Evolutionary conservation across 139 green algal genomes (phyloP), one percentile per base, ranked within the genome.

Genomic region (Pseudopediastrum boryanum): DNA sequence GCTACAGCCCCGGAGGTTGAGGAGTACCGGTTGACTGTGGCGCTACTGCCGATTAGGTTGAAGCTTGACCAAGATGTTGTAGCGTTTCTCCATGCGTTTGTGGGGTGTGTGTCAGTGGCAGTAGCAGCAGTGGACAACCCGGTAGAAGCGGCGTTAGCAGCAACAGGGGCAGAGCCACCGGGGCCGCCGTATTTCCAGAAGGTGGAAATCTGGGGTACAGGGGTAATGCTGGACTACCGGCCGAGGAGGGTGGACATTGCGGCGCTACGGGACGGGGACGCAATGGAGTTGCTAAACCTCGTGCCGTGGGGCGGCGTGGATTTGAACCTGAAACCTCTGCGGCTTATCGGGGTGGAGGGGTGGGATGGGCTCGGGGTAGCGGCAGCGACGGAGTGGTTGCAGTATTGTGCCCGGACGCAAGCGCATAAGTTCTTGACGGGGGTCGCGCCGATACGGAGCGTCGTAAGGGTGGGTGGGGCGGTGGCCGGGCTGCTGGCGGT

Each of bases 201-300:
- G 44, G 77, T 79, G 2, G 39, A 73, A 16, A 56, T 89, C 10
- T 65, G 72, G 25, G 64, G 48, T 42, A 80, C 67, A 36, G 54
- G 48, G 12, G 59, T 89, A 13, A 50, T 78, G 58, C 51, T 89
- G 35, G 69, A 85, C 77, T 91, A 88, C 85, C 74, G 79, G 31
- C 87, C 90, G 0, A 78, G 87, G 2, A 82, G 75, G 1, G 73
- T 95, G 5, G 88, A 94, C 69, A 67, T 93, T 3, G 83, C 80
- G 1, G 90, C 89, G 3, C 83, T 95, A 12, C 71, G 76, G 3
- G 75, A 87, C 38, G 89, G 90, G 12, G 81, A 66, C 21, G 65
- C 91, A 29, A 21, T 85, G 31, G 90, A 94, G 85, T 81, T 94
- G n/a, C 54, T 94, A 5, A 94, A 94, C 73, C 63, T 95, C 65